Evolutionary conservation across 345 rosid genomes (phyloP).

Genomic region (Salix koriyanagi): DNA sequence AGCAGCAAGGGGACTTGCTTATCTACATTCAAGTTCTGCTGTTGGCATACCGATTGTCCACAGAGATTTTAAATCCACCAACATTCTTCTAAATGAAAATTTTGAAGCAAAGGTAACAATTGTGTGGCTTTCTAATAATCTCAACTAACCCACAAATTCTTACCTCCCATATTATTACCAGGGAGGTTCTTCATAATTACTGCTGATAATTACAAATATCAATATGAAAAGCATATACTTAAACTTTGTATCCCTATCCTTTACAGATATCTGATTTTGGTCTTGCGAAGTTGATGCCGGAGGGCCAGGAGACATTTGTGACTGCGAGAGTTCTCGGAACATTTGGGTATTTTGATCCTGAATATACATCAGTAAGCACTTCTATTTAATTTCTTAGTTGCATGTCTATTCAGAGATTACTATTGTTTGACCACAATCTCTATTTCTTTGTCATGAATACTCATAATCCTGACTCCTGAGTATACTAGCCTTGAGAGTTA

Average conservation of each 20-base stretch:
- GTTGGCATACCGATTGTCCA: slow-evolving; percentile 91
- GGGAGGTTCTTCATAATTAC: neutral
- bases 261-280: slow-evolving; percentile 90
- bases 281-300: slow-evolving; percentile 95
- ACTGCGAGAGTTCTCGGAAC: slow-evolving; percentile 97
- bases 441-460: neutral
- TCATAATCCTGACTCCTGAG: neutral
- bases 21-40: slow-evolving; percentile 79
- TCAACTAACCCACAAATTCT: neutral
- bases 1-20: slow-evolving; percentile 90
- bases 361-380: slow-evolving; percentile 76
- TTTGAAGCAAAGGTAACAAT: slow-evolving; percentile 76
- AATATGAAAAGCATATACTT: slow-evolving; percentile 1
- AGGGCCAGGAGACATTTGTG: slow-evolving; percentile 70
- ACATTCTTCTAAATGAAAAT: slow-evolving; percentile 63
- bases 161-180: neutral
- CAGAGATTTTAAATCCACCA: slow-evolving; percentile 93
- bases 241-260: slow-evolving; percentile 14
- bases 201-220: neutral
- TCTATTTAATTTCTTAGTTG: neutral
- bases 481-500: neutral
- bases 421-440: neutral
- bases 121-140: neutral
- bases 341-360: slow-evolving; percentile 95
- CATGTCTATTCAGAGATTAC: neutral